These are phyloP conservation scores for Arabidopsis lyrata DNA, from an alignment of 441 rosid species.

Conservation along the genomic window DNA sequence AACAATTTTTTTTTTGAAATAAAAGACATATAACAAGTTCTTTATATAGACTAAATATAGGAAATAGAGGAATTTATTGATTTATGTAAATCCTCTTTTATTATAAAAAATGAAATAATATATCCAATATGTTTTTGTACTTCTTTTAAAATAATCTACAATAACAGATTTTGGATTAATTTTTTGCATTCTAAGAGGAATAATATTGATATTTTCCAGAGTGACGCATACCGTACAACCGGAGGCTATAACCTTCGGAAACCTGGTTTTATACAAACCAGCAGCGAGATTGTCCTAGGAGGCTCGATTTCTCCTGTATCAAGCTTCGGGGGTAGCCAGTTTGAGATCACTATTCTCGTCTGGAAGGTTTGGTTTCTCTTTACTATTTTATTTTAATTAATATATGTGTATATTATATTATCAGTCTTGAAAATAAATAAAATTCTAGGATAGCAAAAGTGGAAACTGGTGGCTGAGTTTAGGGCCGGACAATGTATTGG, in stretches of 20 bases:
- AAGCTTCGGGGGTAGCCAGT: not conserved
- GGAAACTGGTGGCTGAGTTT: not conserved
- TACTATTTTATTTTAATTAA: not conserved
- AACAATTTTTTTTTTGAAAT: too few relatives aligned
- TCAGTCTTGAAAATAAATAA: not conserved
- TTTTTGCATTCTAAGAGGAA: not conserved
- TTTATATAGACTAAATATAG: too few relatives aligned
- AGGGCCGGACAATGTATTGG: not conserved
- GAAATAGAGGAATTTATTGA: too few relatives aligned
- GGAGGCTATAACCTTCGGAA: not conserved
- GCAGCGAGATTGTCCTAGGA: not conserved
- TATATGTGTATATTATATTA: not conserved
- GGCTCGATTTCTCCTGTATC: not conserved
- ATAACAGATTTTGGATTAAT: too few relatives aligned
- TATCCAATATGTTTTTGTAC: too few relatives aligned
- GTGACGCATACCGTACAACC: not conserved
- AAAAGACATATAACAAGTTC: too few relatives aligned
- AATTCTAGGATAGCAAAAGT: not conserved
- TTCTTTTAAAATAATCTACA: too few relatives aligned
- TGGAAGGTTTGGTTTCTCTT: not conserved
- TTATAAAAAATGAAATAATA: too few relatives aligned
- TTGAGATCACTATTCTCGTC: not conserved
- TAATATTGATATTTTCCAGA: not conserved
- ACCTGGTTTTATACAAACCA: not conserved
- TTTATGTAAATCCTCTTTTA: too few relatives aligned